Evolutionary conservation across 2,329 filamentous ascomycete species (phyloP), one percentile per base, ranked within the genome.

Genomic region (Epichloe coenophiala): DNA sequence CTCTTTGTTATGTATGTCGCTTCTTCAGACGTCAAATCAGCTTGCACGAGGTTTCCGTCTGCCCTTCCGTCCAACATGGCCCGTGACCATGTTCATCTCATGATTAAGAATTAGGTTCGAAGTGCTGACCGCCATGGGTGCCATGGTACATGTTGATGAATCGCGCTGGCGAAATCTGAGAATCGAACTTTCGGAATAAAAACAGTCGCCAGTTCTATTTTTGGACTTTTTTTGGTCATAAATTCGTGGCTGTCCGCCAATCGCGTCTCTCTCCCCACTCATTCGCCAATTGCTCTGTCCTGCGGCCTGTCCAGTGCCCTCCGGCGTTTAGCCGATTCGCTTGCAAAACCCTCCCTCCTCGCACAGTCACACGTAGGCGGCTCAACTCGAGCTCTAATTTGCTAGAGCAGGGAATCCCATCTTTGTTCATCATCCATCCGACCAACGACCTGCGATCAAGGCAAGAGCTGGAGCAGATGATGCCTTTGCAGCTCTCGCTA

Each of bases 201-300:
- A 38, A 13, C 5, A 38, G 36, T n/a, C 12, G 12, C 3, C 13
- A 7, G 17, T 46, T 46, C 54, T 58, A 59, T 58, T 59, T 58
- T 59, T 57, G 52, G 54, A 31, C 41, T n/a, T 15, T 39, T 39
- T 23, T 38, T 46, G 48, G 39, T 41, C 41, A 46, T 49, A 4
- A 21, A 42, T 15, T 33, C 41, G 46, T 49, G 15, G 39, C 27
- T 48, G 15, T n/a, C 11, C 45, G n/a, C 54, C 57, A 58, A 57
- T 56, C 55, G 52, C 23, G 36, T 9, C n/a, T 9, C n/a, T 19
- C 37, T 33, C 37, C 11, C 23, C n/a, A 41, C n/a, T 21, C n/a
- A 13, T 17, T 40, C 12, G 33, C 37, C 45, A 31, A 33, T 40
- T 9, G 17, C 36, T 31, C 15, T 7, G 9, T 15, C 8, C 33